phyloP scores from a whole-genome alignment of 1,139 yeast genomes.

The Spathaspora sp. region DNA sequence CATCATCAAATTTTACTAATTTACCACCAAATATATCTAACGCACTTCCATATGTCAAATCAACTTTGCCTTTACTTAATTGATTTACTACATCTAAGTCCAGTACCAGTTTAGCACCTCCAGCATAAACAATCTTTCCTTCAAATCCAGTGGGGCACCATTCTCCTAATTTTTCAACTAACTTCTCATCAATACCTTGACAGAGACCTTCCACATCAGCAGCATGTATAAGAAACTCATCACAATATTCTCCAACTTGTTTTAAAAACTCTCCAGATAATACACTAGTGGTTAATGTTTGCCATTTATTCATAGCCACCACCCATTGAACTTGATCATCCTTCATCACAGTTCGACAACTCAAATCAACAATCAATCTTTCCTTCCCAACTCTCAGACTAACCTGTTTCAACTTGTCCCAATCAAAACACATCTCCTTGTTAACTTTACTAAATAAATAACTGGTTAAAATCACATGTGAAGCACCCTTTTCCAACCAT shows the following conservation, averaged over 20 bases:
- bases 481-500: constrained; percentile 72
- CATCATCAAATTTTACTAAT: constrained; percentile 70
- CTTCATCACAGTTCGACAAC: constrained; percentile 61
- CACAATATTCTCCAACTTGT: constrained; percentile 62
- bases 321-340: constrained; percentile 55
- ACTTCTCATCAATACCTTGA: constrained; percentile 79
- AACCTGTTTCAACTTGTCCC: constrained; percentile 51
- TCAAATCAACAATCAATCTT: constrained; percentile 81
- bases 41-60: constrained; percentile 89
- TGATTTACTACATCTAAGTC: constrained; percentile 67
- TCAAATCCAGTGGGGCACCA: constrained; percentile 66
- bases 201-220: constrained; percentile 98
- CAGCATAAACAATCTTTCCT: constrained; percentile 88
- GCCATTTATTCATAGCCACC: constrained; percentile 98
- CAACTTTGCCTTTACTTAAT: constrained; percentile 80
- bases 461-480: constrained; percentile 88
- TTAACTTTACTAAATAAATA: constrained; percentile 69
- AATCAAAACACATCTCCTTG: constrained; percentile 45
- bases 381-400: constrained; percentile 58
- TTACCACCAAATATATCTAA: constrained; percentile 92
- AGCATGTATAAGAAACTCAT: constrained; percentile 90
- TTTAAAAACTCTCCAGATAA: constrained; percentile 55
- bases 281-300: constrained; percentile 69
- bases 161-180: constrained; percentile 68
- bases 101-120: constrained; percentile 78